phyloP scores from a whole-genome alignment of 2,329 filamentous ascomycete species.

The Colletotrichum spinosum region DNA sequence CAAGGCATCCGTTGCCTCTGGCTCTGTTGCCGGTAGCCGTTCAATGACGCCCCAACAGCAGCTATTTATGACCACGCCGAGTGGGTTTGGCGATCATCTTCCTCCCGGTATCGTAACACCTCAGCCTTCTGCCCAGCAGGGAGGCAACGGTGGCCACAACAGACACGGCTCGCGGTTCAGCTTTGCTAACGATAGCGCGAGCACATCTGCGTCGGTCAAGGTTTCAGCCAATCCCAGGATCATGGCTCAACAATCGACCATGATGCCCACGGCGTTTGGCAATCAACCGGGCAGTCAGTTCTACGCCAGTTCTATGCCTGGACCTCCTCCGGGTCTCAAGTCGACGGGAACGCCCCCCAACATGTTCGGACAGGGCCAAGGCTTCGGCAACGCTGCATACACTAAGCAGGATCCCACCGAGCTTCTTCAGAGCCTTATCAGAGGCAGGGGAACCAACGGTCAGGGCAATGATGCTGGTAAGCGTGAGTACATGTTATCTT shows the following conservation, averaged over 20 bases:
- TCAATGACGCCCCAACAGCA: slow-evolving; percentile 86
- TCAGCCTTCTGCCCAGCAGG: slow-evolving; percentile 65
- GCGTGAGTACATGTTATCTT: slow-evolving; percentile 98
- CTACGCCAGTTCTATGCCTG: slow-evolving; percentile 87
- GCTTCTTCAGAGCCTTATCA: slow-evolving; percentile 84
- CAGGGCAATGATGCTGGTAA: slow-evolving; percentile 88
- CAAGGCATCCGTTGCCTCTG: slow-evolving; percentile 62
- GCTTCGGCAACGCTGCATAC: slow-evolving; percentile 80
- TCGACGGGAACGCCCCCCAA: slow-evolving; percentile 93
- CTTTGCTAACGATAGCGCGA: slow-evolving; percentile 81
- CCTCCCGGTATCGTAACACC: slow-evolving; percentile 68
- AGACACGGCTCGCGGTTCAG: slow-evolving; percentile 89
- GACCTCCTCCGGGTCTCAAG: slow-evolving; percentile 94
- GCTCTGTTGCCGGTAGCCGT: slow-evolving; percentile 71
- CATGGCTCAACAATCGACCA: slow-evolving; percentile 87
- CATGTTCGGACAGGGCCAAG: slow-evolving; percentile 92
- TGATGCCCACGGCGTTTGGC: slow-evolving; percentile 79
- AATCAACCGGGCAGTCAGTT: slow-evolving; percentile 75
- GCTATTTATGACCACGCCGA: slow-evolving; percentile 73
- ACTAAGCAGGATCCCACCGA: slow-evolving; percentile 80
- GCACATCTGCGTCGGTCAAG: slow-evolving; percentile 75
- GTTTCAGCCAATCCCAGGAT: slow-evolving; percentile 82
- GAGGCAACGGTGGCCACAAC: slow-evolving; percentile 70
- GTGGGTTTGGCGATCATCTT: slow-evolving; percentile 69
- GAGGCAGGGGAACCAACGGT: slow-evolving; percentile 74